Base-by-base conservation (phyloP, 2,329 filamentous ascomycete genomes). In the Albifimbria verrucaria region DNA sequence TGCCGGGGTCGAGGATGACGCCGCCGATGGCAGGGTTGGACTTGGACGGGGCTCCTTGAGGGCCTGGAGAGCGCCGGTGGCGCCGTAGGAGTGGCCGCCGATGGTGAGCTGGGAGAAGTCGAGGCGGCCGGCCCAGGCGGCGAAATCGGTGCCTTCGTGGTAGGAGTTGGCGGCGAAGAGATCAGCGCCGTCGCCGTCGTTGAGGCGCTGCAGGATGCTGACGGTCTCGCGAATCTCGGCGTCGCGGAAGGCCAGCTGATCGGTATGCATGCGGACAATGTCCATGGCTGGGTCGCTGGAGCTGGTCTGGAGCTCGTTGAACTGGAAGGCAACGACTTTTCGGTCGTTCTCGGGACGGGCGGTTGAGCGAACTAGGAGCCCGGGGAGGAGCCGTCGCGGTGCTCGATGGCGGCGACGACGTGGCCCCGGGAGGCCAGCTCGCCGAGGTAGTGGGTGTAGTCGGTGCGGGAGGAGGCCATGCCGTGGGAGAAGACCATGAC, bases 1-100 rank as follows among this genome's bases (percentile, higher is more conserved):
- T 89, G 50, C 86, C 86, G 0, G 86, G 85, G 64, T 89, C 86
- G 25, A 89, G 75, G 48, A 83, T 76, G 55, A 89, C 78, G 20
- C 76, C 85, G 3, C 79, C 83, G 1, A 77, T 73, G 55, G 85
- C 78, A 0, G 52, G 62, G 59, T 54, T 72, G 52, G 7, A 72
- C 4, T 57, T 58, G 3, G 55, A 56, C 39, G 63, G 58, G 22
- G 62, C 78, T 32, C 72, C 49, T 78, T 78, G n/a, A 87, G 72
- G 3, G 81, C 78, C 54, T 85, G 82, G 20, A 88, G 71, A 0
- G 82, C 84, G 3, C 81, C 77, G 0, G 86, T 88, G 2, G 84
- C 85, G 48, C 86, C 86, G 68, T 85, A 87, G 0, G 82, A 86
- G 63, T 88, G 85, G 0, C 85, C 85, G 3, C 73, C 80, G 9